Percentiles rank a stretch among this genome's conserved stretches.
These are phyloP conservation scores for Massariosphaeria phaeospora DNA, from an alignment of 495 filamentous ascomycete genomes.

Conservation along the genomic window DNA sequence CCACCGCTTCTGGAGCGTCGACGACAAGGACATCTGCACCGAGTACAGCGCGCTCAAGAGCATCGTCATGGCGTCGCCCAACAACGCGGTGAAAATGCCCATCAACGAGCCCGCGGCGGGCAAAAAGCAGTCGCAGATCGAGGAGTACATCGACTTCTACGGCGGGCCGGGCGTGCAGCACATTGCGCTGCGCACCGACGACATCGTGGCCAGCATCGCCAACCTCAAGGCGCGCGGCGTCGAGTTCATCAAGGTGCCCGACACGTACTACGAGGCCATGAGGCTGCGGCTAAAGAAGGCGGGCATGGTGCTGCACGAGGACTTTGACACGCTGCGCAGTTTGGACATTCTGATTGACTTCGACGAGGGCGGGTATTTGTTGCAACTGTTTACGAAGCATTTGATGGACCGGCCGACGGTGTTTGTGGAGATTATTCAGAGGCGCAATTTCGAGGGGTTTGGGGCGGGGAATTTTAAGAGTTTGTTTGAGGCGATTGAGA, in stretches of 20 bases:
- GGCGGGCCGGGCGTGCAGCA: conserved; percentile 83
- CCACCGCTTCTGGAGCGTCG: conserved; percentile 92
- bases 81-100: conserved; percentile 86
- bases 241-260: conserved; percentile 81
- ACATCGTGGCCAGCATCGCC: conserved; percentile 70
- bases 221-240: conserved; percentile 74
- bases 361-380: conserved; percentile 78
- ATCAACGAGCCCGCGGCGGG: conserved; percentile 92
- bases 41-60: conserved; percentile 80
- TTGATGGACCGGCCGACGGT: conserved; percentile 90
- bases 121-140: conserved; percentile 82
- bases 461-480: conserved; percentile 94
- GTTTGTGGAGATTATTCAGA: conserved; percentile 90
- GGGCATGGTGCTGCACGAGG: conserved; percentile 58
- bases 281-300: conserved; percentile 55
- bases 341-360: conserved; percentile 88
- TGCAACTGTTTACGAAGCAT: conserved; percentile 71
- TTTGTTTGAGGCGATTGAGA: conserved; percentile 86
- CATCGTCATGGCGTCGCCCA: conserved; percentile 82
- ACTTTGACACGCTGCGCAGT: conserved; percentile 64
- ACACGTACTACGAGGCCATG: conserved; percentile 78
- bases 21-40: conserved; percentile 80
- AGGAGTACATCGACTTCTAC: conserved; percentile 88
- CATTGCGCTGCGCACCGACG: conserved; percentile 72
- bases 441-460: conserved; percentile 81